These are phyloP conservation scores for Acacia concinna DNA, from an alignment of 331 rosid genomes.

Conservation along the genomic window DNA sequence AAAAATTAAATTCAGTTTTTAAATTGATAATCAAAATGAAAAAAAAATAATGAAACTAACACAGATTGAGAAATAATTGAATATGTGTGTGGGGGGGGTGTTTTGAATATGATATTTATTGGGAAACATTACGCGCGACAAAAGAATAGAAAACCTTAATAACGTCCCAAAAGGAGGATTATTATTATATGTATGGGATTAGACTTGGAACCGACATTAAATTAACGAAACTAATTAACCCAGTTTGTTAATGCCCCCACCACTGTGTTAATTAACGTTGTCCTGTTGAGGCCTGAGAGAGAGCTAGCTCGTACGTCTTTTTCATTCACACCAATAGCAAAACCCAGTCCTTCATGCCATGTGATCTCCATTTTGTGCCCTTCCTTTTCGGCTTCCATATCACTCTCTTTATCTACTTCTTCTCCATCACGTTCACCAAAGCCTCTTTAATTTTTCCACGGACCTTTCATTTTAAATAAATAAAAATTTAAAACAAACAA, in stretches of 20 bases:
- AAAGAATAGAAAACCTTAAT: neutral
- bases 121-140: conserved; percentile 13
- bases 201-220: neutral
- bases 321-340: neutral
- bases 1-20: neutral
- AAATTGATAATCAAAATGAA: neutral
- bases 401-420: neutral
- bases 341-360: neutral
- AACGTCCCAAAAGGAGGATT: neutral
- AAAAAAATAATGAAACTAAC: neutral
- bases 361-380: neutral
- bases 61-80: neutral
- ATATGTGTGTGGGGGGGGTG: neutral
- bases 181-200: neutral
- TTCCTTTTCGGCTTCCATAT: neutral
- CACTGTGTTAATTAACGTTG: no score
- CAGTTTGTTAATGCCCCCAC: neutral
- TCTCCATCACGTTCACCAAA: neutral
- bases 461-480: neutral
- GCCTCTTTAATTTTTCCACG: neutral
- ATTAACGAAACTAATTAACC: conserved; percentile 5
- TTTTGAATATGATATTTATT: neutral
- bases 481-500: neutral
- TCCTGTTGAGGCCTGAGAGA: neutral
- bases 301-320: neutral